phyloP scores from a whole-genome alignment of 345 rosid species.

The Heritiera fomes region DNA sequence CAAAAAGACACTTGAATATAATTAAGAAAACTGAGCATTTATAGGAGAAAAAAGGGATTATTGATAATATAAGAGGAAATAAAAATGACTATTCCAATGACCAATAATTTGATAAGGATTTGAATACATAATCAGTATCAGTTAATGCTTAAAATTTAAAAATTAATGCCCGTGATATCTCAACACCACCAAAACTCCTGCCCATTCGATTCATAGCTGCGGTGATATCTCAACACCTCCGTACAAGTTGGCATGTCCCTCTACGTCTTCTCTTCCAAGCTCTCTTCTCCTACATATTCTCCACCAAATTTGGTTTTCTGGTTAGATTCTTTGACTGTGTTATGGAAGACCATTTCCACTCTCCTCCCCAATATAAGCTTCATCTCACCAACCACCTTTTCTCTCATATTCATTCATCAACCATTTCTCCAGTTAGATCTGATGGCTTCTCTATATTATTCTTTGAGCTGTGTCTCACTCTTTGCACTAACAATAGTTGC shows the following conservation, averaged over 20 bases:
- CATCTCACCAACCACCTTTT: neutral
- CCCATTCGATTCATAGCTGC: conserved; percentile 7
- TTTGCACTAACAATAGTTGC: conserved; percentile 8
- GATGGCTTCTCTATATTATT: conserved; percentile 26
- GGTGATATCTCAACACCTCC: conserved; percentile 35
- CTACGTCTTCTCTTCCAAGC: conserved; percentile 12
- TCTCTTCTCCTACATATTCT: conserved; percentile 16
- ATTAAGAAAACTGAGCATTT: no score
- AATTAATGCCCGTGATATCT: no score
- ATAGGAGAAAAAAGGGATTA: no score
- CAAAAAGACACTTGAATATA: no score
- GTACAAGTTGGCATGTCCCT: conserved; percentile 17
- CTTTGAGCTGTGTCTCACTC: neutral
- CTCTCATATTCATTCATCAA: neutral
- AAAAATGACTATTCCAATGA: no score
- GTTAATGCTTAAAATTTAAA: no score
- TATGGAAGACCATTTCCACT: conserved; percentile 20
- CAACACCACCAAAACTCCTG: neutral
- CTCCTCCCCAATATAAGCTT: neutral
- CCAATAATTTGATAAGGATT: no score
- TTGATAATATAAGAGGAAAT: no score
- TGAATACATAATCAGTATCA: no score
- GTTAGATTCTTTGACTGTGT: neutral
- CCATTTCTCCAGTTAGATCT: neutral
- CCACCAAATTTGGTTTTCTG: neutral